These are phyloP conservation scores for Phytophthora pini DNA, from an alignment of 352 stramenopile genomes.

Conservation along the genomic window DNA sequence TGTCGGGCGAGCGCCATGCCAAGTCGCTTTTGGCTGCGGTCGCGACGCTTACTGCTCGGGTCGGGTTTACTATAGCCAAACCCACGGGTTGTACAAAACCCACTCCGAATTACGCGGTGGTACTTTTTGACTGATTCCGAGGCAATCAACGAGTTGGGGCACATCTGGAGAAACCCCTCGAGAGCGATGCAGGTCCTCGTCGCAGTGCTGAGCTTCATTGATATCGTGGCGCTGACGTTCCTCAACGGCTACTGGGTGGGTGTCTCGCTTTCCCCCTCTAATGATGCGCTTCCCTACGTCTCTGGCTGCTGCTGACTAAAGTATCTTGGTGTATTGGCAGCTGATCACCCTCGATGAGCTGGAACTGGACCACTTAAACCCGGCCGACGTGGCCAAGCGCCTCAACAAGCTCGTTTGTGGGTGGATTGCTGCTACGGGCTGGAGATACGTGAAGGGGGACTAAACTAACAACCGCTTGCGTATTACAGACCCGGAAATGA, in stretches of 20 bases:
- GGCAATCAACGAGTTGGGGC: background rate
- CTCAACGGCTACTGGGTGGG: conserved; percentile 89
- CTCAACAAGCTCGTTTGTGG: conserved; percentile 88
- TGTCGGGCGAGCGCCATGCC: conserved; percentile 60
- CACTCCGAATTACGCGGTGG: background rate
- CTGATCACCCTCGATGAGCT: conserved; percentile 88
- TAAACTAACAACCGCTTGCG: too few relatives aligned
- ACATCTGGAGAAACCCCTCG: conserved; percentile 18
- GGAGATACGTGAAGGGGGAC: background rate
- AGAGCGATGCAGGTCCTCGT: conserved; percentile 71
- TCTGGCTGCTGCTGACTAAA: conserved; percentile 12
- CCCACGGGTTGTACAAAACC: conserved; percentile 3
- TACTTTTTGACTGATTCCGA: conserved; percentile 18
- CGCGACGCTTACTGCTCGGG: conserved; percentile 20
- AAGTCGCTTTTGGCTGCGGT: conserved; percentile 1
- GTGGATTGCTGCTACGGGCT: conserved; percentile 15
- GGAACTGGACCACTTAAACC: conserved; percentile 88
- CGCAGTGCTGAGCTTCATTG: conserved; percentile 82
- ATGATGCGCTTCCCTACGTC: background rate
- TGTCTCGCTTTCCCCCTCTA: conserved; percentile 1
- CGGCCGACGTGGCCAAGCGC: conserved; percentile 81
- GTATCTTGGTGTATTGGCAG: conserved; percentile 34
- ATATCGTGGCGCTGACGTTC: conserved; percentile 88
- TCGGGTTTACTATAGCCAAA: background rate
- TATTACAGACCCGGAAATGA: conserved; percentile 77